Evolutionary conservation across 2,329 filamentous ascomycete species (phyloP).

Genomic region (Nemania sp.): DNA sequence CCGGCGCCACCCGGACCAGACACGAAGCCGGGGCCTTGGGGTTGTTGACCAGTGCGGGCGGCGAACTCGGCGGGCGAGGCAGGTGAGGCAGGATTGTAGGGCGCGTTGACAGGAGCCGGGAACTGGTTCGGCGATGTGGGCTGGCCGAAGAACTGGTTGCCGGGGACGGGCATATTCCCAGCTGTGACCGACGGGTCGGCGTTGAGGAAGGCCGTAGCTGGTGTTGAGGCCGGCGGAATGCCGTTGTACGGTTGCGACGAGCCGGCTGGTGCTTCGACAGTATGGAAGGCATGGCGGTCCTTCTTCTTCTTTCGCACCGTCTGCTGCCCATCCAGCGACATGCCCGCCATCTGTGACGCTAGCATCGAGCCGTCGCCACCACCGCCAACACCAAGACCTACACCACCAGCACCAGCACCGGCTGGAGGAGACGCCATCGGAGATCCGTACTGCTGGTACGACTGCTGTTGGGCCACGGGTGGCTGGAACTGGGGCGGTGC

Average conservation of each 20-base stretch:
- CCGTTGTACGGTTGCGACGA: slow-evolving; percentile 72
- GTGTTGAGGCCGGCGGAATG: slow-evolving; percentile 60
- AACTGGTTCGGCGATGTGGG: slow-evolving; percentile 50
- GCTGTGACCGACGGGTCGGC: slow-evolving; percentile 50
- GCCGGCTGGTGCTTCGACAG: slow-evolving; percentile 71
- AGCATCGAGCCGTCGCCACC: slow-evolving; percentile 56
- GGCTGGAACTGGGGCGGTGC: slow-evolving; percentile 60
- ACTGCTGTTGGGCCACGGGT: slow-evolving; percentile 53
- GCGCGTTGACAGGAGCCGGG: slow-evolving; percentile 58
- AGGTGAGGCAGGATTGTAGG: slow-evolving; percentile 51
- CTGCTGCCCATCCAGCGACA: slow-evolving; percentile 65
- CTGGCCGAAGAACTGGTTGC: slow-evolving; percentile 51
- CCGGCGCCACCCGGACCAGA: slow-evolving; percentile 69
- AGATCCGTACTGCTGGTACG: slow-evolving; percentile 54
- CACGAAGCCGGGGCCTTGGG: slow-evolving; percentile 50
- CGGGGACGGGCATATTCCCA: too few relatives aligned
- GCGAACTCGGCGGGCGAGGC: slow-evolving; percentile 51
- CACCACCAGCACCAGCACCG: slow-evolving; percentile 39
- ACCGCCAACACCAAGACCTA: slow-evolving; percentile 41
- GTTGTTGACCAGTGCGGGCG: slow-evolving; percentile 43
- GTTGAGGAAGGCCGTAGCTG: slow-evolving; percentile 62
- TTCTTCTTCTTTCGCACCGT: slow-evolving; percentile 79
- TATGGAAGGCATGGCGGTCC: slow-evolving; percentile 90
- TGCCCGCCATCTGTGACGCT: slow-evolving; percentile 75
- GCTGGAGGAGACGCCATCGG: slow-evolving; percentile 40